These are phyloP conservation scores for Lentithecium fluviatile DNA, from an alignment of 495 filamentous ascomycete genomes.

Conservation along the genomic window DNA sequence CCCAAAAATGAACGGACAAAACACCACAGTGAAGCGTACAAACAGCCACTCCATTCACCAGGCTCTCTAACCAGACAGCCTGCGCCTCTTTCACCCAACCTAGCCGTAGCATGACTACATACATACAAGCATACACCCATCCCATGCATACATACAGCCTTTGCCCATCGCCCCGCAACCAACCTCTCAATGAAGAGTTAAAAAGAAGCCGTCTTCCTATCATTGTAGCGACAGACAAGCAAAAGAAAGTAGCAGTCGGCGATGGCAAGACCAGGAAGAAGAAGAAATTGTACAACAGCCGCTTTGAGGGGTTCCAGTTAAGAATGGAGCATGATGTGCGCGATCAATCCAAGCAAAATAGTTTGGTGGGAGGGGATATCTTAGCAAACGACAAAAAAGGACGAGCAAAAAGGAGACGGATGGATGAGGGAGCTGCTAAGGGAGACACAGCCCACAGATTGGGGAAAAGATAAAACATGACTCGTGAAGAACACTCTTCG, in stretches of 20 bases:
- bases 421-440: neutral
- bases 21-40: too few relatives aligned
- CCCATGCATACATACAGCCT: too few relatives aligned
- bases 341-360: neutral
- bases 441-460: neutral
- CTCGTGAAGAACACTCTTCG: neutral
- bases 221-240: conserved; percentile 9
- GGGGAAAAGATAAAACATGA: neutral
- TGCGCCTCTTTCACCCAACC: too few relatives aligned
- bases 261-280: neutral
- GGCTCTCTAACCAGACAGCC: too few relatives aligned
- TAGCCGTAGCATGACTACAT: neutral
- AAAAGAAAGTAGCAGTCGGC: neutral
- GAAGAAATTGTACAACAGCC: too few relatives aligned
- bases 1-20: too few relatives aligned
- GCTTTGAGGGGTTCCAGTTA: too few relatives aligned
- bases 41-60: too few relatives aligned
- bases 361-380: neutral
- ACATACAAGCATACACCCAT: neutral
- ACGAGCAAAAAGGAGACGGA: neutral
- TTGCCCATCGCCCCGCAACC: too few relatives aligned
- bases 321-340: too few relatives aligned
- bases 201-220: neutral
- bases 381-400: neutral
- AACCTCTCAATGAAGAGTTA: neutral